A percentile compares a stretch with the other conserved stretches of the same genome.
phyloP scores from a whole-genome alignment of 1,139 yeast species.

The Hanseniaspora sp. region DNA sequence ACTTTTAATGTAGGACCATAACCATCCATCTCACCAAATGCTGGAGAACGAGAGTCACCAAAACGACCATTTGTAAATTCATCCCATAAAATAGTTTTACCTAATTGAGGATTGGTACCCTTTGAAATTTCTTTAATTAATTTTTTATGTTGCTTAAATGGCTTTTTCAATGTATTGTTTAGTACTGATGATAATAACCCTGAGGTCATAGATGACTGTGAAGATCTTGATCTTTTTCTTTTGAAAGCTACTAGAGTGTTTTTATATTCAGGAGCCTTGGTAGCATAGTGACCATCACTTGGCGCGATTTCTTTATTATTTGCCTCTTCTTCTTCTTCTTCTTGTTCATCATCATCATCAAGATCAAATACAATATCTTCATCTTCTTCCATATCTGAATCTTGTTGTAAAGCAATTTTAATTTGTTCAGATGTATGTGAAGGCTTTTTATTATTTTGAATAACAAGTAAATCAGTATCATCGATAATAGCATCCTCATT shows the following conservation, averaged over 20 bases:
- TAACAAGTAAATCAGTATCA: background rate
- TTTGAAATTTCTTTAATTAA: conserved; percentile 12
- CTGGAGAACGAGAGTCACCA: conserved; percentile 94
- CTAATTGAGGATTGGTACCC: conserved; percentile 12
- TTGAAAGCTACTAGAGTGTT: background rate
- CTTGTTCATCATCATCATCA: conserved; percentile 16
- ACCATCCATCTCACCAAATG: conserved; percentile 95
- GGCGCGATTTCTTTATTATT: conserved; percentile 4
- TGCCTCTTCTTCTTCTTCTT: conserved; percentile 4
- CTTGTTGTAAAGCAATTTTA: conserved; percentile 20
- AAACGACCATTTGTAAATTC: conserved; percentile 96
- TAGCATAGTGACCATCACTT: conserved; percentile 6
- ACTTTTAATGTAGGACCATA: conserved; percentile 86
- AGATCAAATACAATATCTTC: conserved; percentile 23
- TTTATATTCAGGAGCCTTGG: conserved; percentile 1
- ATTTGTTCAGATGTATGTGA: conserved; percentile 18
- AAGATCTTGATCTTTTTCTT: conserved; percentile 15
- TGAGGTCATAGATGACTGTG: conserved; percentile 17
- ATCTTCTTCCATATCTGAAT: conserved; percentile 22
- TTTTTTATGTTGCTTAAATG: conserved; percentile 9
- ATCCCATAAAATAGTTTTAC: conserved; percentile 54
- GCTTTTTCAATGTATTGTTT: conserved; percentile 14
- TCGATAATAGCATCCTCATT: background rate
- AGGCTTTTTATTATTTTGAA: background rate
- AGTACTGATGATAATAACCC: conserved; percentile 20